Evolutionary conservation across 768 basidiomycete species (phyloP).

Genomic region (Naematelia aurantialba): DNA sequence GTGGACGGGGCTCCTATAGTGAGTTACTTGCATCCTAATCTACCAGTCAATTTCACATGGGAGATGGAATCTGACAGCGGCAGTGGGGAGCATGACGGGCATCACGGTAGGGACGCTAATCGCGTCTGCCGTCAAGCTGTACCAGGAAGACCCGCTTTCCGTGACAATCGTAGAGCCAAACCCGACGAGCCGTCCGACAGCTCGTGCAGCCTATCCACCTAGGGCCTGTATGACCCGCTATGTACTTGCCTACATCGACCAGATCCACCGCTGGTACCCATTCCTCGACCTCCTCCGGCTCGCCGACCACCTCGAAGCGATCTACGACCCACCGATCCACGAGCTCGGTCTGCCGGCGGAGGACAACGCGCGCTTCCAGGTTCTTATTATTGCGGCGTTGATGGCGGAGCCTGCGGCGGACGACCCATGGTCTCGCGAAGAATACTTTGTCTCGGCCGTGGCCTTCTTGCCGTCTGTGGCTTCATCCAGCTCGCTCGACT

Average conservation of each 20-base stretch:
- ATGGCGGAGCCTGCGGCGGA: neutral
- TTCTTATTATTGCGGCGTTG: constrained; percentile 8
- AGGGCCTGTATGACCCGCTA: neutral
- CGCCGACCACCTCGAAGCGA: neutral
- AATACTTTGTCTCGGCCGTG: constrained; percentile 7
- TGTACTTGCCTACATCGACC: neutral
- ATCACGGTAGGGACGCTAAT: constrained; percentile 6
- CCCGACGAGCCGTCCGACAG: no score
- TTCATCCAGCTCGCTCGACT: neutral
- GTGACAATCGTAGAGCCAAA: neutral
- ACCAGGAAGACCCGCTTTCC: constrained; percentile 1
- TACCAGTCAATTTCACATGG: neutral
- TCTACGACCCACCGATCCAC: constrained; percentile 2
- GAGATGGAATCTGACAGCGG: neutral
- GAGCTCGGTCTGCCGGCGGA: neutral
- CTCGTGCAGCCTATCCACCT: constrained; percentile 8
- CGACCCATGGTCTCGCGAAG: constrained; percentile 2
- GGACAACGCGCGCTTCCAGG: neutral
- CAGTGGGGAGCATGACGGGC: constrained; percentile 12
- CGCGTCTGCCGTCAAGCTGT: neutral
- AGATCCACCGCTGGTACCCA: constrained; percentile 12
- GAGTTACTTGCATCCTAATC: neutral
- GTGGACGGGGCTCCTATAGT: constrained; percentile 9
- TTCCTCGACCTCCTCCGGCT: constrained; percentile 3
- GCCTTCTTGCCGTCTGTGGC: neutral